Conservation (phyloP, 2,329 filamentous ascomycete species). For the Pseudogymnoascus sp. region DNA sequence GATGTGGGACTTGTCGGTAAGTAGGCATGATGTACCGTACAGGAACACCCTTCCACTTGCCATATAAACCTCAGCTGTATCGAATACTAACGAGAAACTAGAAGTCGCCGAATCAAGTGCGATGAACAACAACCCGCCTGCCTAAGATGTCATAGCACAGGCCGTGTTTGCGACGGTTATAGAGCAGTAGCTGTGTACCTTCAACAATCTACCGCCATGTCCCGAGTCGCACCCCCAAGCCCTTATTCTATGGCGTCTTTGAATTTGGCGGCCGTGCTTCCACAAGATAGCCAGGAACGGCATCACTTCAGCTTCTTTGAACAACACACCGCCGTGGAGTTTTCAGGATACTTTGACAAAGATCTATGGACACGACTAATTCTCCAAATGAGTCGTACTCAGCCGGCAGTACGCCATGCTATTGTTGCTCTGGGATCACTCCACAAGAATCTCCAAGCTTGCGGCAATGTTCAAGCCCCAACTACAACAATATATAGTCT, state of each 20-base stretch:
- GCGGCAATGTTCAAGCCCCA: background rate
- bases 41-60: background rate
- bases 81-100: background rate
- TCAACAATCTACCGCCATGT: background rate
- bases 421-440: slow-evolving; percentile 19
- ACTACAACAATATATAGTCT: background rate
- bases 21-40: background rate
- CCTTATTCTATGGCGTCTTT: background rate
- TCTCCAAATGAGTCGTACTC: slow-evolving; percentile 33
- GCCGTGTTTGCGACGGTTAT: background rate
- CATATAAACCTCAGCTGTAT: background rate
- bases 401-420: slow-evolving; percentile 18
- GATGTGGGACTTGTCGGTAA: background rate
- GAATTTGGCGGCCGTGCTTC: background rate
- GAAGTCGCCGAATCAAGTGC: background rate
- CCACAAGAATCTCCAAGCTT: slow-evolving; percentile 12
- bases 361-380: slow-evolving; percentile 58
- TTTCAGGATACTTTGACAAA: slow-evolving; percentile 59
- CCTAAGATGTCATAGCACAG: background rate
- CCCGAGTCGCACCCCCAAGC: background rate
- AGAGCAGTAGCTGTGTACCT: background rate
- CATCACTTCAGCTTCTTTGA: slow-evolving; percentile 56
- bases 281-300: slow-evolving; percentile 33
- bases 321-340: slow-evolving; percentile 49
- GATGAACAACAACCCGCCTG: background rate